These are phyloP conservation scores for Colletotrichum endophyticum DNA, from an alignment of 2,329 filamentous ascomycete genomes.

Conservation along the genomic window DNA sequence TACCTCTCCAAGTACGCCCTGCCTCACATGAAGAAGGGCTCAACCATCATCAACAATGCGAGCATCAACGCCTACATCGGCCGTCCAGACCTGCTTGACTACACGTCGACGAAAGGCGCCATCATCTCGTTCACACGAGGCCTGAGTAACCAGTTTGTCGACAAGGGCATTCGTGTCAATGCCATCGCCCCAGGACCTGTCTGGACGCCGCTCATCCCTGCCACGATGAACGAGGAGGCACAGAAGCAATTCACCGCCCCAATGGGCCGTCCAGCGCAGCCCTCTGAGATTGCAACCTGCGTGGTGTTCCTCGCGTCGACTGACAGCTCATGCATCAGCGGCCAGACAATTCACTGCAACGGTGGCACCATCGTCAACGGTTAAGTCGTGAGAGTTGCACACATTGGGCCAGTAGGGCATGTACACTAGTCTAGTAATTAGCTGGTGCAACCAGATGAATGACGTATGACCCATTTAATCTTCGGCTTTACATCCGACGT, in stretches of 20 bases:
- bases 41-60: slow-evolving; percentile 84
- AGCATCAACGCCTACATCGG: slow-evolving; percentile 86
- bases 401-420: not conserved
- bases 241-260: slow-evolving; percentile 76
- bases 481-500: not conserved
- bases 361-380: slow-evolving; percentile 55
- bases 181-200: slow-evolving; percentile 79
- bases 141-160: slow-evolving; percentile 75
- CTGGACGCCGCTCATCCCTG: slow-evolving; percentile 77
- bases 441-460: not conserved
- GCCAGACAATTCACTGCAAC: slow-evolving; percentile 67
- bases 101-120: slow-evolving; percentile 80
- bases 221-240: slow-evolving; percentile 73
- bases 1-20: slow-evolving; percentile 80
- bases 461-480: slow-evolving; percentile 1
- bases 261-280: slow-evolving; percentile 80
- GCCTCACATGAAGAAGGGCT: slow-evolving; percentile 75
- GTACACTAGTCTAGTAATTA: not conserved
- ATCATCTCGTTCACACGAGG: slow-evolving; percentile 81
- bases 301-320: slow-evolving; percentile 80
- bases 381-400: slow-evolving; percentile 27
- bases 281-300: slow-evolving; percentile 80
- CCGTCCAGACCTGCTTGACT: slow-evolving; percentile 80
- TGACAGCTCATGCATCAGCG: slow-evolving; percentile 76
- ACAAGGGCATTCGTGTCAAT: slow-evolving; percentile 77